Evolutionary conservation across 306 rosid species (phyloP), one percentile per base, ranked within the genome.

Genomic region (Acmispon strigosus): DNA sequence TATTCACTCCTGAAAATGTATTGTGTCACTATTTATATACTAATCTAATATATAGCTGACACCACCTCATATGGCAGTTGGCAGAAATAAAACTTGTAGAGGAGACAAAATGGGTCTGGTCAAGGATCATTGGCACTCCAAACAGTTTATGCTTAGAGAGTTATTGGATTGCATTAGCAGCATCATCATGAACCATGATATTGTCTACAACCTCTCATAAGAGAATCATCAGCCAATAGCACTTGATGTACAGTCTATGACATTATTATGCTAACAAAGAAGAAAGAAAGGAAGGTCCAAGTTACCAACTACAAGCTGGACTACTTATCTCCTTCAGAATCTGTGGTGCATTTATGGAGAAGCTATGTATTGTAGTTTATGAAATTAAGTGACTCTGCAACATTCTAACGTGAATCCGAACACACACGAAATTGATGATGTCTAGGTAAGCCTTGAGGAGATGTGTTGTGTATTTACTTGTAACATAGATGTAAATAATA

Each of bases 121-220:
- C 92, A 19, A 74, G 88, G n/a, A 85, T 84, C 48, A 90, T 93
- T 72, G 97, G 86, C 52, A 86, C 98, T 50, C 97, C 97, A 13
- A 78, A 89, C 42, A 93, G 97, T 83, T 67, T 78, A 71, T 93
- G 98, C 81, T 17, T 74, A 50, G 74, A 83, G 74, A 78, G 76
- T 83, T 74, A 90, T 62, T 88, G 92, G 96, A 84, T 92, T 18
- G 62, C 88, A 64, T 52, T 84, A 71, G 81, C 96, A 63, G 72
- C 96, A 41, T 79, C 93, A 50, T 88, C 34, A 2, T 22, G 27
- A 29, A 5, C 1, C 8, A 36, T 36, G 81, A 79, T 27, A 41
- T 16, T 53, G 9, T 68, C 43, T 42, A 61, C 75, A 42, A 39
- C 34, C 32, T 67, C 53, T 51, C 41, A 56, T 8, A 72, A 54